phyloP scores from a whole-genome alignment of 2,329 filamentous ascomycete genomes.

The Dichotomopilus funicola region DNA sequence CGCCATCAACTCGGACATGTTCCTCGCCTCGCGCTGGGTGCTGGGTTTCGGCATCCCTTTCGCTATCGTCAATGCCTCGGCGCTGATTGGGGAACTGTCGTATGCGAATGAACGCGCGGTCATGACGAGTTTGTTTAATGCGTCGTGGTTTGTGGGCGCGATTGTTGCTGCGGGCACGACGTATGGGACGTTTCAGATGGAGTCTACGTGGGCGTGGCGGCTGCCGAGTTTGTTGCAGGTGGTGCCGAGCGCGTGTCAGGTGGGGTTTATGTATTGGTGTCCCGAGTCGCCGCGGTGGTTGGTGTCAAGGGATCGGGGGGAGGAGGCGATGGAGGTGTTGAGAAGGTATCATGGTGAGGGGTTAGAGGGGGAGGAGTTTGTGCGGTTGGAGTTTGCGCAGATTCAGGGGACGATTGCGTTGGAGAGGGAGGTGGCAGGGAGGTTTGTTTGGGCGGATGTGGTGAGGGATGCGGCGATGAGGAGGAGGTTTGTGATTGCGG shows the following conservation, averaged over 20 bases:
- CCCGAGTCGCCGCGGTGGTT: slow-evolving; percentile 48
- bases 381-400: slow-evolving; percentile 49
- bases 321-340: slow-evolving; percentile 50
- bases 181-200: slow-evolving; percentile 30
- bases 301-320: slow-evolving; percentile 43
- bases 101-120: slow-evolving; percentile 30
- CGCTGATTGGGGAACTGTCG: slow-evolving; percentile 32
- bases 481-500: slow-evolving; percentile 30
- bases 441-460: slow-evolving; percentile 36
- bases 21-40: slow-evolving; percentile 29
- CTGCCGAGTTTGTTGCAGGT: slow-evolving; percentile 29
- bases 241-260: slow-evolving; percentile 24
- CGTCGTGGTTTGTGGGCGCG: slow-evolving; percentile 27
- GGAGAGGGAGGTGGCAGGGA: slow-evolving; percentile 39
- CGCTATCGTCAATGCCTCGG: slow-evolving; percentile 30
- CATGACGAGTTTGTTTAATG: slow-evolving; percentile 29
- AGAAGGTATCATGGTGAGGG: slow-evolving; percentile 53
- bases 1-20: slow-evolving; percentile 27
- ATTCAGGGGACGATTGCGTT: slow-evolving; percentile 46
- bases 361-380: slow-evolving; percentile 43
- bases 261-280: slow-evolving; percentile 29
- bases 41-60: slow-evolving; percentile 32
- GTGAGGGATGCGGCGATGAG: slow-evolving; percentile 31
- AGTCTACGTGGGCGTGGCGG: slow-evolving; percentile 32
- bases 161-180: slow-evolving; percentile 33